Percentiles rank a stretch among this genome's conserved stretches.
Evolutionary conservation across 2,329 filamentous ascomycete genomes (phyloP).

Genomic region (Corinectria fuckeliana): DNA sequence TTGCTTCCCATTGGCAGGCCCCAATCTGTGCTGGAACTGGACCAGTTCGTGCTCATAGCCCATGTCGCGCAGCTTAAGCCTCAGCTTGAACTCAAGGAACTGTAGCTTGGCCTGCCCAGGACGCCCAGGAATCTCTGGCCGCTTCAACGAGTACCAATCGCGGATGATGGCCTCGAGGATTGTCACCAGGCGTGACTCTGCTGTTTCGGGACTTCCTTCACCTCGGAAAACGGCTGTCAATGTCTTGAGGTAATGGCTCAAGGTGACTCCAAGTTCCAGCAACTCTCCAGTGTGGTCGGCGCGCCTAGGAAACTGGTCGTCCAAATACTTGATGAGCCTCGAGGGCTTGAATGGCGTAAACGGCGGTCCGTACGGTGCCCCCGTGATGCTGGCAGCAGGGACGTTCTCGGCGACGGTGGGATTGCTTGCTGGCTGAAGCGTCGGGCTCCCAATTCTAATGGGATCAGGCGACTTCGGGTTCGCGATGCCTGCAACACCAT

Average conservation of each 20-base stretch:
- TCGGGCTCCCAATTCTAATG: not conserved
- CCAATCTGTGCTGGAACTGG: too few relatives aligned
- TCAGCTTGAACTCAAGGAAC: slow-evolving; percentile 1
- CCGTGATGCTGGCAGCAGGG: not conserved
- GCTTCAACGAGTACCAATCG: not conserved
- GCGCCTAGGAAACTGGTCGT: not conserved
- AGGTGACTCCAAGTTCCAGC: not conserved
- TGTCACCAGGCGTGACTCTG: not conserved
- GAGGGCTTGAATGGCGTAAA: not conserved
- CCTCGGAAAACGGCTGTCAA: not conserved
- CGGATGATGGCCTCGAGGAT: not conserved
- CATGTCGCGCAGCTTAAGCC: not conserved
- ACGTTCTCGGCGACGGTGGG: too few relatives aligned
- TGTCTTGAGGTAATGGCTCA: not conserved
- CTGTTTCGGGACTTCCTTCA: not conserved
- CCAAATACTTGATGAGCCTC: not conserved
- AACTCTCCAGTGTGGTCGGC: not conserved
- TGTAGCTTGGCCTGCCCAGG: not conserved
- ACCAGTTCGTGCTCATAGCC: not conserved
- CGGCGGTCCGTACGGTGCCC: not conserved
- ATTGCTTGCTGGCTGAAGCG: not conserved
- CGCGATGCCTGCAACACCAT: not conserved
- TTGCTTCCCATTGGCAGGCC: not conserved
- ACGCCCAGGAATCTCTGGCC: not conserved
- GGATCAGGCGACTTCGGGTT: not conserved